Evolutionary conservation across 768 basidiomycete genomes (phyloP), one percentile per base, ranked within the genome.

Genomic region (Hericium coralloides): DNA sequence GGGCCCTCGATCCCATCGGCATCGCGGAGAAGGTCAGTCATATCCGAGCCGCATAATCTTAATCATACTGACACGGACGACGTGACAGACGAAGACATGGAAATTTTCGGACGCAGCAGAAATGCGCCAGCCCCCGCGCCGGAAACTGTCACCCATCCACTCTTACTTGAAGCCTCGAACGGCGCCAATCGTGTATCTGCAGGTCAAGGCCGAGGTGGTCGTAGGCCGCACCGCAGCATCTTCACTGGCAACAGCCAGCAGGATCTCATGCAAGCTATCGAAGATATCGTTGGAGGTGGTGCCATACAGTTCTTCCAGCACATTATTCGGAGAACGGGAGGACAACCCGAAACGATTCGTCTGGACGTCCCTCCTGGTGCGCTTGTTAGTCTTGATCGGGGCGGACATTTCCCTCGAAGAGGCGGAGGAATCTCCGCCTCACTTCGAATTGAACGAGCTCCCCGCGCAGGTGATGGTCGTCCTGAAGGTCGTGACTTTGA

Each of bases 251-350:
- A 72, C 49, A 69, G 63, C 58, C 68, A 69, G 41, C 64, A 68
- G 39, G 85, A 88, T 49, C 74, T 93, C 45, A 71, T 91, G 22
- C 83, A 87, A 58, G 87, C 84, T 15, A 82, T 97, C 45, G 87
- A 92, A 59, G 83, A 87, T 58, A 81, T 92, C 55, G 82, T 95
- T 55, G 89, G 90, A 0, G 83, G 83, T 10, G 87, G 89, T 23
- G 89, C 89, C 8, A 77, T 87, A 17, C 92, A 94, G 64, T 74
- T 94, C 25, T 80, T 97, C 63, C 88, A 94, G 55, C 87, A 92
- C 49, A 78, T 95, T 49, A 80, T 95, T 63, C 76, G 77, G 17
- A 76, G 76, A 0, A 38, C 57, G 15, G 78, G 76, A 45, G 78
- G 75, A 37, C 76, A 71, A 22, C 71, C 79, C 5, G 88, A 90